Percentiles rank a stretch among this genome's conserved stretches.
These are phyloP conservation scores for Penicillium griseofulvum DNA, from an alignment of 2,329 filamentous ascomycete genomes.

Conservation along the genomic window DNA sequence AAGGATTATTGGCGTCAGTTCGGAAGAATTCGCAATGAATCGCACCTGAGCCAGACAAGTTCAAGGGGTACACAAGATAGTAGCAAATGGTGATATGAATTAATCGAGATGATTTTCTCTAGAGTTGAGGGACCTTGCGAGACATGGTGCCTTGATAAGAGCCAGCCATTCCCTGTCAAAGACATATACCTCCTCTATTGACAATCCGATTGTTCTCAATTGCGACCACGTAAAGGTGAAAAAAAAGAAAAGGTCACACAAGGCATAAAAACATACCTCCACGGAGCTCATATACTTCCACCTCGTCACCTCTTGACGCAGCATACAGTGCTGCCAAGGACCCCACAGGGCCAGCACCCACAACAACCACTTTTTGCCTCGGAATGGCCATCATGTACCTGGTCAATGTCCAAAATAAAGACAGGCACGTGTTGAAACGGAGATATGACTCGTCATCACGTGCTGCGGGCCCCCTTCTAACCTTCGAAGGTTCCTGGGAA, in stretches of 20 bases:
- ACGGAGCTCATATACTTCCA: conserved; percentile 91
- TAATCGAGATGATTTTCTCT: neutral
- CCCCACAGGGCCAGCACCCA: conserved; percentile 91
- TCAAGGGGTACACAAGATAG: neutral
- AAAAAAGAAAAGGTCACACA: neutral
- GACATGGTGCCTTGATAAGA: conserved; percentile 5
- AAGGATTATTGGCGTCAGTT: conserved; percentile 15
- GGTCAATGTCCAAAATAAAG: neutral
- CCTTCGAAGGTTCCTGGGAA: neutral
- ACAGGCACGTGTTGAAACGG: neutral
- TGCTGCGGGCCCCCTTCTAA: conserved; percentile 15
- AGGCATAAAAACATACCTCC: conserved; percentile 62
- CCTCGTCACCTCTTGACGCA: conserved; percentile 79
- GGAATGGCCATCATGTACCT: conserved; percentile 14
- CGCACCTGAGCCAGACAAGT: neutral
- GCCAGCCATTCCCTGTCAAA: neutral
- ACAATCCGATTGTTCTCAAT: neutral
- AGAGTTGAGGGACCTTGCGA: conserved; percentile 10
- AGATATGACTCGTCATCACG: conserved; percentile 10
- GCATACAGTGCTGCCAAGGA: conserved; percentile 91
- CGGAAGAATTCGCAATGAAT: conserved; percentile 15
- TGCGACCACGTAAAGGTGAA: neutral
- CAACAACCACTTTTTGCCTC: conserved; percentile 70
- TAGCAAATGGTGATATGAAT: neutral
- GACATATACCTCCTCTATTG: neutral